These are phyloP conservation scores for Hirsutella rhossiliensis DNA, from an alignment of 2,329 filamentous ascomycete genomes.

Conservation along the genomic window DNA sequence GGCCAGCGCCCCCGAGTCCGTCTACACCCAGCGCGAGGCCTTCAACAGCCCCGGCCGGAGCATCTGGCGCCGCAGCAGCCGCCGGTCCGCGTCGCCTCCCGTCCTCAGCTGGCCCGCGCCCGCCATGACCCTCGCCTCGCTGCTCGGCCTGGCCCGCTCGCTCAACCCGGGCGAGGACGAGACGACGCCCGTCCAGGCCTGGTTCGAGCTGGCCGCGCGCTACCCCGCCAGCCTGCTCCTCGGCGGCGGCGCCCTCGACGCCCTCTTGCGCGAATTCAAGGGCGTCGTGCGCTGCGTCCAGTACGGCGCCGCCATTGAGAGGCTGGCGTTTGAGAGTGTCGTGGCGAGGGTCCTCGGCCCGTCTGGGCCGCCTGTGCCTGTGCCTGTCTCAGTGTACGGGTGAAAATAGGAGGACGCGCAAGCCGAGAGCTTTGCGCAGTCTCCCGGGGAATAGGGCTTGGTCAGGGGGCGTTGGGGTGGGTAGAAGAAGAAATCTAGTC, in stretches of 20 bases:
- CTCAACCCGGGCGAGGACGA: constrained; percentile 29
- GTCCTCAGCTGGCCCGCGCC: constrained; percentile 24
- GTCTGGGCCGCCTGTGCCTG: constrained; percentile 24
- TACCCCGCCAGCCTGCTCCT: constrained; percentile 29
- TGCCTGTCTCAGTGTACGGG: constrained; percentile 15
- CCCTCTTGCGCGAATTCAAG: constrained; percentile 27
- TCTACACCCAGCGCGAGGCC: constrained; percentile 15
- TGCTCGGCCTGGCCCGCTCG: constrained; percentile 32
- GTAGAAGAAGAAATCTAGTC: no score
- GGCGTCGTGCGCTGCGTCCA: constrained; percentile 32
- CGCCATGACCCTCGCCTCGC: constrained; percentile 27
- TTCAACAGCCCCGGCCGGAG: not conserved
- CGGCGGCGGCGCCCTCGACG: constrained; percentile 18
- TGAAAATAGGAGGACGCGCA: not conserved
- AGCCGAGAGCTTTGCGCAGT: no score
- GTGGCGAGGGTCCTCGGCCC: constrained; percentile 8
- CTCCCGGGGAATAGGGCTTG: no score
- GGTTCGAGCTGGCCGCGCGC: constrained; percentile 36
- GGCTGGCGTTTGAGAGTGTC: constrained; percentile 33
- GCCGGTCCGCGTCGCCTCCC: constrained; percentile 8
- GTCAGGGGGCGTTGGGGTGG: no score
- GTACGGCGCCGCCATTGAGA: constrained; percentile 35
- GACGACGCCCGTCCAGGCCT: constrained; percentile 39
- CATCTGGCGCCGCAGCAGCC: constrained; percentile 1
- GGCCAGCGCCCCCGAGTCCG: constrained; percentile 21